Evolutionary conservation across 2,329 filamentous ascomycete genomes (phyloP).

Genomic region (Exophiala sp.): DNA sequence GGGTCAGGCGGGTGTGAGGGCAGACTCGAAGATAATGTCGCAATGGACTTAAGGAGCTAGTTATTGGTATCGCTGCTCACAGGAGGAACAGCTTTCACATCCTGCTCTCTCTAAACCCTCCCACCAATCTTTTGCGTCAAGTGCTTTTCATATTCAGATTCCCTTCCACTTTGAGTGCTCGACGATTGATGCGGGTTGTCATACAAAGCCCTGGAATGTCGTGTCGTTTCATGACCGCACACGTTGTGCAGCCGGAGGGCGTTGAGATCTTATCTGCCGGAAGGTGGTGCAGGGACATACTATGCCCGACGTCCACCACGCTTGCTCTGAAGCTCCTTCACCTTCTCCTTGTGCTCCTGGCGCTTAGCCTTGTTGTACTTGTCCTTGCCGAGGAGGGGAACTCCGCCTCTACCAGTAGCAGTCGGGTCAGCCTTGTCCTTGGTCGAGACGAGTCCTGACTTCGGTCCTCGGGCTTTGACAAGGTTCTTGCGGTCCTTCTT

Average conservation of each 20-base stretch:
- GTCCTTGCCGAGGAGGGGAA: constrained; percentile 17
- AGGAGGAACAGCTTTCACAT: neutral
- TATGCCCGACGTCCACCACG: neutral
- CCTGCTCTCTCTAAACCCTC: neutral
- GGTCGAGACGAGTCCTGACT: constrained; percentile 13
- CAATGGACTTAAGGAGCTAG: neutral
- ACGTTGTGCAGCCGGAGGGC: too few species aligned
- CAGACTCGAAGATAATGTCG: neutral
- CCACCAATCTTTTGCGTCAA: too few species aligned
- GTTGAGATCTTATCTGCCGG: too few species aligned
- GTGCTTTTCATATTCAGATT: too few species aligned
- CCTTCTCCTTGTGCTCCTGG: constrained; percentile 16
- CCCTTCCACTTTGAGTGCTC: too few species aligned
- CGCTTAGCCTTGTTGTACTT: constrained; percentile 21
- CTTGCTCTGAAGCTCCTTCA: constrained; percentile 8
- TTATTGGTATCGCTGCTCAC: neutral
- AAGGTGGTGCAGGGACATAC: too few species aligned
- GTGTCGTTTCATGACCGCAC: too few species aligned
- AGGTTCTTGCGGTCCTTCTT: constrained; percentile 22
- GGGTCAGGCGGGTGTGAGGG: constrained; percentile 11
- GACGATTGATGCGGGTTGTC: too few species aligned
- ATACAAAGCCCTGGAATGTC: too few species aligned
- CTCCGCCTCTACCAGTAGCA: constrained; percentile 9
- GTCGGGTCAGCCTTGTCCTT: constrained; percentile 13
- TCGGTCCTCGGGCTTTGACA: constrained; percentile 20